Percentiles rank a stretch among this genome's conserved stretches.
Conservation (phyloP, 2,329 filamentous ascomycete genomes). For the Epichloe gansuensis region DNA sequence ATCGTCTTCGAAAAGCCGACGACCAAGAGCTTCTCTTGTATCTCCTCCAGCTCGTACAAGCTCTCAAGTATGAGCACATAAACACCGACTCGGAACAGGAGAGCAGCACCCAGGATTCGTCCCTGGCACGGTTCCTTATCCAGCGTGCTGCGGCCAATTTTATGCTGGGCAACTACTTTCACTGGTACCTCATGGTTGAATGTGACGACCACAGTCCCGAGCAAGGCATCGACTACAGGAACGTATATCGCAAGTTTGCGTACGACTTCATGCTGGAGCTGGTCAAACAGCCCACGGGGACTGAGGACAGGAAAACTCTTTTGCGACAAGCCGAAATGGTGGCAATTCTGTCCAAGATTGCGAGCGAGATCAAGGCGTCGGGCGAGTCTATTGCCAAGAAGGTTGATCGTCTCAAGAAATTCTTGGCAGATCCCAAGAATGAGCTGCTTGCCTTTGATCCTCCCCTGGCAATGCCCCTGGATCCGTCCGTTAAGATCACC, state of each 20-base stretch:
- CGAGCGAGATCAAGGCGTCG: slow-evolving; percentile 73
- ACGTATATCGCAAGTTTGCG: slow-evolving; percentile 83
- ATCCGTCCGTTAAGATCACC: slow-evolving; percentile 67
- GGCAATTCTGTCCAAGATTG: slow-evolving; percentile 74
- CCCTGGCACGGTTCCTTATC: slow-evolving; percentile 79
- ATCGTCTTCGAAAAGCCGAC: slow-evolving; percentile 79
- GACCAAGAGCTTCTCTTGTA: slow-evolving; percentile 88
- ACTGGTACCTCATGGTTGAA: slow-evolving; percentile 99
- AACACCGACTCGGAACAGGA: slow-evolving; percentile 44
- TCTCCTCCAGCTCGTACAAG: slow-evolving; percentile 86
- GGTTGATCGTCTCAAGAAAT: slow-evolving; percentile 71
- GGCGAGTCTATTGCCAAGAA: slow-evolving; percentile 68
- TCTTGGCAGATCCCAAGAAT: slow-evolving; percentile 78
- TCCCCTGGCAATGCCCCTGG: slow-evolving; percentile 74
- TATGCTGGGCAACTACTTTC: slow-evolving; percentile 83
- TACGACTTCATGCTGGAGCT: slow-evolving; percentile 93
- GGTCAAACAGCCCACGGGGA: slow-evolving; percentile 55
- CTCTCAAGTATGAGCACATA: slow-evolving; percentile 83
- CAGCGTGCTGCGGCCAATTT: slow-evolving; percentile 78
- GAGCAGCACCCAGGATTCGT: slow-evolving; percentile 57
- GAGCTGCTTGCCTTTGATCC: slow-evolving; percentile 74
- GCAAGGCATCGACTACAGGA: slow-evolving; percentile 61
- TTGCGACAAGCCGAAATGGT: slow-evolving; percentile 83
- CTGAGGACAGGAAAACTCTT: slow-evolving; percentile 61
- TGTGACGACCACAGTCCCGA: slow-evolving; percentile 74